Percentiles rank a stretch among this genome's conserved stretches.
phyloP scores from a whole-genome alignment of 352 stramenopile species.

The Pilasporangium apinafurcum region DNA sequence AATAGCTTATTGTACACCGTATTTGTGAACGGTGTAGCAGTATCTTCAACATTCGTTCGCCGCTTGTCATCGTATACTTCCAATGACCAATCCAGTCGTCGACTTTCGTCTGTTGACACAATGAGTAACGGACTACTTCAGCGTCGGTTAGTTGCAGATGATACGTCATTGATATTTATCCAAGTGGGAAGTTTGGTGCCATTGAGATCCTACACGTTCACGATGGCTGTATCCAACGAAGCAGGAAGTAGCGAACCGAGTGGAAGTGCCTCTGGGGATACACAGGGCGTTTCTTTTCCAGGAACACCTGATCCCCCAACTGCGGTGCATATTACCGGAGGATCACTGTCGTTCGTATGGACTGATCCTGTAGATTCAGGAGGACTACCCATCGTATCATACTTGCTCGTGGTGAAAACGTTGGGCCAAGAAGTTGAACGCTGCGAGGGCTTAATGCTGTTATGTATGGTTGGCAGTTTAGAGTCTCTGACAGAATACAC shows the following conservation, averaged over 20 bases:
- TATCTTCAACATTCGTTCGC: constrained; percentile 11
- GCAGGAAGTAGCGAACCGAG: constrained; percentile 22
- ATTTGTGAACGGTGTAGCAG: constrained; percentile 27
- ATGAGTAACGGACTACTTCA: neutral
- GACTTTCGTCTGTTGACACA: constrained; percentile 1
- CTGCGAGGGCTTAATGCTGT: constrained; percentile 37
- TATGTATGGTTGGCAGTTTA: constrained; percentile 25
- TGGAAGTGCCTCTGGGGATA: constrained; percentile 2
- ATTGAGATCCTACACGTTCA: constrained; percentile 33
- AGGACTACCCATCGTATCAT: constrained; percentile 34
- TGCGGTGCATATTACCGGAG: constrained; percentile 19
- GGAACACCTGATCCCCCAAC: constrained; percentile 17
- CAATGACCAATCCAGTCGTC: neutral
- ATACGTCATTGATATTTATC: constrained; percentile 7
- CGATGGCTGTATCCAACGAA: constrained; percentile 20
- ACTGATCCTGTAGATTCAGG: constrained; percentile 41
- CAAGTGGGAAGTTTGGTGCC: constrained; percentile 40
- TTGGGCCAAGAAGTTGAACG: constrained; percentile 9
- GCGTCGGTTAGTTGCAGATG: constrained; percentile 1
- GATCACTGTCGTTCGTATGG: constrained; percentile 33
- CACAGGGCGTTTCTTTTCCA: constrained; percentile 12
- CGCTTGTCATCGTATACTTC: neutral
- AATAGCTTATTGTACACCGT: constrained; percentile 26
- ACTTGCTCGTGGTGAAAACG: constrained; percentile 18
- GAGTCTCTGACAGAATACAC: constrained; percentile 39